These are phyloP conservation scores for Salvia splendens DNA, from an alignment of 257 asterid species.

Conservation along the genomic window DNA sequence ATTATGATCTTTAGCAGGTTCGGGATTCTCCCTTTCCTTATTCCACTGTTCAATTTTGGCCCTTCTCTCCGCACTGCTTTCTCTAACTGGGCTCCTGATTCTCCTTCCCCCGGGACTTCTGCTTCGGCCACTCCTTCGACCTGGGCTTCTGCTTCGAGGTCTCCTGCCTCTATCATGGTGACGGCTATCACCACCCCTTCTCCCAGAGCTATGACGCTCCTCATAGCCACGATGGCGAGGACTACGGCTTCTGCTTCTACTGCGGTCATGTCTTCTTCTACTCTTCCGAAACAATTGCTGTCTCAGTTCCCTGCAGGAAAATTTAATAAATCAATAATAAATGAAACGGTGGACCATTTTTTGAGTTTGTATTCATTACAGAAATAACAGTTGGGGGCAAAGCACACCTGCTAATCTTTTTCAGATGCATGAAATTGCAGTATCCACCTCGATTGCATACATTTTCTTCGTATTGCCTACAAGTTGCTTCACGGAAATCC, in stretches of 20 bases:
- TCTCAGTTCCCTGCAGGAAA: slow-evolving; percentile 62
- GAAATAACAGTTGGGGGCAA: background rate
- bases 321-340: slow-evolving; percentile 30
- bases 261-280: slow-evolving; percentile 60
- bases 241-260: slow-evolving; percentile 73
- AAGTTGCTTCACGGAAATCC: slow-evolving; percentile 89
- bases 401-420: slow-evolving; percentile 76
- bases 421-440: slow-evolving; percentile 93
- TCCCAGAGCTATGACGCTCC: slow-evolving; percentile 64
- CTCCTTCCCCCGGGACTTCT: slow-evolving; percentile 76
- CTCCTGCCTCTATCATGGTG: slow-evolving; percentile 72
- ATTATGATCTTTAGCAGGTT: slow-evolving; percentile 39
- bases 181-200: slow-evolving; percentile 62
- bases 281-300: slow-evolving; percentile 70
- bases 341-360: background rate
- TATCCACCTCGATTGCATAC: slow-evolving; percentile 93
- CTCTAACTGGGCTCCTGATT: slow-evolving; percentile 67
- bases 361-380: too few relatives aligned
- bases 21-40: slow-evolving; percentile 65
- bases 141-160: slow-evolving; percentile 81
- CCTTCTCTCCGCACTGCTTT: slow-evolving; percentile 77
- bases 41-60: slow-evolving; percentile 86
- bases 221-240: slow-evolving; percentile 57
- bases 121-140: slow-evolving; percentile 70
- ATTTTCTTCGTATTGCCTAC: slow-evolving; percentile 89